Conservation (phyloP, 1,139 yeast genomes). For the Torulaspora pretoriensis region DNA sequence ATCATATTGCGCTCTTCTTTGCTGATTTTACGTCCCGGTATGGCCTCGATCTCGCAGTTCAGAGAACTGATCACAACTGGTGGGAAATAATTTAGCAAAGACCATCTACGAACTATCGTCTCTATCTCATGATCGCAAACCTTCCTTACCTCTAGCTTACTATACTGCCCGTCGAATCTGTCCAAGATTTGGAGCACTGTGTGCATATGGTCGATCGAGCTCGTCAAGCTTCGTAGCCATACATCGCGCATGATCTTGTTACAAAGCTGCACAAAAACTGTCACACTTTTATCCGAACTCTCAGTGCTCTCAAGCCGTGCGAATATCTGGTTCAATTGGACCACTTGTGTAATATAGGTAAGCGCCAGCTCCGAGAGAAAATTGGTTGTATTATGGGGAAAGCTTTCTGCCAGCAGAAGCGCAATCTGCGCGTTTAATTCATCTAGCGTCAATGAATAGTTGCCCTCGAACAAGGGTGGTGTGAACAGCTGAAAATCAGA, state of each 20-base stretch:
- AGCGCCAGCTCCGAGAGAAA: constrained; percentile 6
- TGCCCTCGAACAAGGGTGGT: constrained; percentile 11
- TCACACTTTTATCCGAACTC: constrained; percentile 3
- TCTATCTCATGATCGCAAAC: background rate
- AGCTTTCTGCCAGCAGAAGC: constrained; percentile 7
- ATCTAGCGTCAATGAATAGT: constrained; percentile 10
- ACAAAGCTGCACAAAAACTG: constrained; percentile 10
- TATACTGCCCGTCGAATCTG: constrained; percentile 7
- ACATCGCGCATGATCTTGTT: constrained; percentile 7
- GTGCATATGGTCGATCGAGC: constrained; percentile 5
- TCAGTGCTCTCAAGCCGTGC: constrained; percentile 4
- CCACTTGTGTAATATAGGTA: constrained; percentile 10
- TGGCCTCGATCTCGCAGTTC: constrained; percentile 10
- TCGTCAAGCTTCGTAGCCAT: constrained; percentile 11
- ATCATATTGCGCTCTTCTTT: constrained; percentile 1
- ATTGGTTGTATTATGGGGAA: background rate
- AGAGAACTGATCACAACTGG: constrained; percentile 15
- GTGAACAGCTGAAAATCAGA: constrained; percentile 10
- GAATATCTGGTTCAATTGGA: constrained; percentile 10
- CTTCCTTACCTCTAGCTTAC: constrained; percentile 7
- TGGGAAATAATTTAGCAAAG: constrained; percentile 16
- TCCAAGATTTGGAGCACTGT: constrained; percentile 4
- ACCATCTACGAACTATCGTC: constrained; percentile 9
- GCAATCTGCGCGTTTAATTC: constrained; percentile 13
- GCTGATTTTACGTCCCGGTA: background rate